Evolutionary conservation across 2,329 filamentous ascomycete genomes (phyloP), one percentile per base, ranked within the genome.

Genomic region (Pyrenophora teres): DNA sequence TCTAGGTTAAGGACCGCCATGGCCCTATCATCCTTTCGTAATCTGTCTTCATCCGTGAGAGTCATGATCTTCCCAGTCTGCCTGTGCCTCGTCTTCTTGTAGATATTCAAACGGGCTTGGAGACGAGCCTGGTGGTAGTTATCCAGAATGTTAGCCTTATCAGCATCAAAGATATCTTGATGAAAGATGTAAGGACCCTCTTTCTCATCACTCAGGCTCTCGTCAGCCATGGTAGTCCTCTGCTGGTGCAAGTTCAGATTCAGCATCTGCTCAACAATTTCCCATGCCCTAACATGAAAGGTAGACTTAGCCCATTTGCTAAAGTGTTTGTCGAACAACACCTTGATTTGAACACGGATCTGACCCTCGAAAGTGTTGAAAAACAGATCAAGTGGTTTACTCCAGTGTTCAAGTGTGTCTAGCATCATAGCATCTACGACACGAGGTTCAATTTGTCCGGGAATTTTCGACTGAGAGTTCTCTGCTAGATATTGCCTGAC

Each of bases 1-100:
- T 91, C 88, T 0, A 75, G 68, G 0, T 80, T 80, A 9, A 90
- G 74, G 21, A 69, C 40, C 0, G 36, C 30, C 5, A 54, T 56
- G 37, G 62, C 62, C 2, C 43, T 48, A 1, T 66, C 54, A 4
- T 73, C 69, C 15, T 61, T 63, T 0, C 41, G 45, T 1, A 68
- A 16, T 32, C 65, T 71, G 5, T 65, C 63, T 9, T 69, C 57
- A 4, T 78, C 74, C 0, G 23, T 21, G 0, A 33, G 12, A 3
- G 56, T 48, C 1, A 62, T 5, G 0, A 27, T 38, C 23, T 65
- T 71, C 0, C 60, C 54, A 2, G 53, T 62, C 0, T 33, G 23
- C 0, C 41, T 40, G 6, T 68, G 57, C 2, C 58, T 35, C 7
- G 53, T 59, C 6, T 66, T 62, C 40, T 64, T 64, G 44, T 75